Conservation (phyloP, 2,329 filamentous ascomycete genomes). For the Cryoendolithus antarcticus region DNA sequence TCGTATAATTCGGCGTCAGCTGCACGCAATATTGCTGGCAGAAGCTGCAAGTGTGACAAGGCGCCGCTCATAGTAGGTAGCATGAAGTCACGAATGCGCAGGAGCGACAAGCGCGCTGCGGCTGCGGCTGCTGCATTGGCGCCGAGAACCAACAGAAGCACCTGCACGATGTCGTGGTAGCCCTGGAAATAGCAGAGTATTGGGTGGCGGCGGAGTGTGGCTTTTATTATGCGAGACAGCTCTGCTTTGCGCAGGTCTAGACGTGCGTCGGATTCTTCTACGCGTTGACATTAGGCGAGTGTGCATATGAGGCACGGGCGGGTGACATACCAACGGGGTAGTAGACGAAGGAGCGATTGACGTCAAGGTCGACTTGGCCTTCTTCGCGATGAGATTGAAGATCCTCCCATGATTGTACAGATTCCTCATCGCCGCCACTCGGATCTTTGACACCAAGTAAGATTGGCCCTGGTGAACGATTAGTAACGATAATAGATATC, state of each 20-base stretch:
- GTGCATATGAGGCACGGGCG: background rate
- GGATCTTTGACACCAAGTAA: slow-evolving; percentile 29
- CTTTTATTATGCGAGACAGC: slow-evolving; percentile 67
- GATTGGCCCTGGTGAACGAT: slow-evolving; percentile 45
- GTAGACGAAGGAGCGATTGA: slow-evolving; percentile 93
- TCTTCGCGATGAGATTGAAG: slow-evolving; percentile 74
- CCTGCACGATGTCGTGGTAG: slow-evolving; percentile 96
- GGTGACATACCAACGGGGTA: slow-evolving; percentile 59
- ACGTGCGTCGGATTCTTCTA: slow-evolving; percentile 57
- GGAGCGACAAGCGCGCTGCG: slow-evolving; percentile 69
- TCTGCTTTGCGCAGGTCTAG: slow-evolving; percentile 60
- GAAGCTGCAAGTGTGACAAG: slow-evolving; percentile 70
- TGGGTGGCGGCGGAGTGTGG: slow-evolving; percentile 68
- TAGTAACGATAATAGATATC: slow-evolving; percentile 4
- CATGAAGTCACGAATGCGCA: slow-evolving; percentile 97
- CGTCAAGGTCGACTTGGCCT: slow-evolving; percentile 81
- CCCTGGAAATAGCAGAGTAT: slow-evolving; percentile 94
- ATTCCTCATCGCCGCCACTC: background rate
- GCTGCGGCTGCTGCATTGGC: slow-evolving; percentile 46
- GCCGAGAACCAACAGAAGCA: slow-evolving; percentile 76
- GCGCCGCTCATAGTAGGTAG: slow-evolving; percentile 74
- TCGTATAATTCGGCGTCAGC: slow-evolving; percentile 59
- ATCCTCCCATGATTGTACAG: slow-evolving; percentile 39
- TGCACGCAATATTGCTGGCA: slow-evolving; percentile 65
- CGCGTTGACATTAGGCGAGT: background rate